These are phyloP conservation scores for Pueraria montana DNA, from an alignment of 306 rosid genomes.

Conservation along the genomic window DNA sequence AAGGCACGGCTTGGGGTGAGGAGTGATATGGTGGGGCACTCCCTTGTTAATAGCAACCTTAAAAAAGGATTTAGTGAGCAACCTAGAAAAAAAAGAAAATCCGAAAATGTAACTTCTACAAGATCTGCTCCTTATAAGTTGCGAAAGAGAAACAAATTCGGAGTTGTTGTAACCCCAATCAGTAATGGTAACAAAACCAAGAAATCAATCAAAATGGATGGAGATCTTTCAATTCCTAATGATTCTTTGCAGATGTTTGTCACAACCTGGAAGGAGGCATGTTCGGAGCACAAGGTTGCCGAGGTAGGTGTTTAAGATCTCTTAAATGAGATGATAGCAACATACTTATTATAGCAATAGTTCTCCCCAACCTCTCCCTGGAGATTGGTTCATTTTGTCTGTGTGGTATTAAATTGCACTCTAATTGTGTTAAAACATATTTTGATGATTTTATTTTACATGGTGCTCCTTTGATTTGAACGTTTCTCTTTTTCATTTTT, in stretches of 20 bases:
- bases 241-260: conserved; percentile 71
- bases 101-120: conserved; percentile 35
- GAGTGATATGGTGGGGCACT: conserved; percentile 50
- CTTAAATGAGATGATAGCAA: conserved; percentile 7
- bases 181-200: conserved; percentile 37
- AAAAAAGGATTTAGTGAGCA: conserved; percentile 49
- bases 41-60: conserved; percentile 53
- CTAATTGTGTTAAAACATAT: neutral
- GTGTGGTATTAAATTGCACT: conserved; percentile 2
- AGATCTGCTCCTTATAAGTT: conserved; percentile 49
- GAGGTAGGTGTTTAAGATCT: conserved; percentile 64
- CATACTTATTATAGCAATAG: neutral
- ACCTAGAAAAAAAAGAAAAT: conserved; percentile 57
- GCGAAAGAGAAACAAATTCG: conserved; percentile 50
- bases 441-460: conserved; percentile 16
- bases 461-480: conserved; percentile 3
- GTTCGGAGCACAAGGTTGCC: conserved; percentile 54
- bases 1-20: conserved; percentile 71
- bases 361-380: conserved; percentile 6
- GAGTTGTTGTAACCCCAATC: conserved; percentile 33
- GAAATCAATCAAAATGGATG: conserved; percentile 18
- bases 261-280: conserved; percentile 84
- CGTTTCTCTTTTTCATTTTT: conserved; percentile 3
- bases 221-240: conserved; percentile 54
- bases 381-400: conserved; percentile 29